phyloP scores from a whole-genome alignment of 129 eudicot species.

The Tagetes patula region DNA sequence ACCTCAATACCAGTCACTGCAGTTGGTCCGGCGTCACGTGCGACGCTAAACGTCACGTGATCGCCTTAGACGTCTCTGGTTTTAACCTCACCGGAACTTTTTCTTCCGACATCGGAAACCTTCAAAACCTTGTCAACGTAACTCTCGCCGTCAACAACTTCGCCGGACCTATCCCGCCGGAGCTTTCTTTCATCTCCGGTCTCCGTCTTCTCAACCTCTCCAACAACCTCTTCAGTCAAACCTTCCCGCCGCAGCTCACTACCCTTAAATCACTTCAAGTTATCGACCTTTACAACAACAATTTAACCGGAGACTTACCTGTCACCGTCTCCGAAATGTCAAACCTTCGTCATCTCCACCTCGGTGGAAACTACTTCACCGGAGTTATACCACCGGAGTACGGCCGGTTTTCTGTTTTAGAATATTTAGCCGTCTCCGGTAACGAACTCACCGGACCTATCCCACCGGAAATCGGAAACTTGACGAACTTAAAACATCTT shows the following conservation, averaged over 20 bases:
- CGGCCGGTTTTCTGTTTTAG: constrained; percentile 48
- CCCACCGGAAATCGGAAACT: constrained; percentile 67
- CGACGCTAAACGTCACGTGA: constrained; percentile 58
- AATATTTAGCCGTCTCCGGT: constrained; percentile 85
- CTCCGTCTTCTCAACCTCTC: constrained; percentile 73
- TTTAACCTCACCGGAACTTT: constrained; percentile 69
- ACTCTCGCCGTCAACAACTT: constrained; percentile 54
- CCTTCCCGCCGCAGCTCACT: constrained; percentile 54
- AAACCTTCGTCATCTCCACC: constrained; percentile 64
- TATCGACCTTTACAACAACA: constrained; percentile 82
- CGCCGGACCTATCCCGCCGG: constrained; percentile 67
- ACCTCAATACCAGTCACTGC: constrained; percentile 58
- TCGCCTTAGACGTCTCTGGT: constrained; percentile 49
- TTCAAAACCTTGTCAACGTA: constrained; percentile 48
- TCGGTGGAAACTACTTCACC: constrained; percentile 76
- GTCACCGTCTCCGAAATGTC: constrained; percentile 36
- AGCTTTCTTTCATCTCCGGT: constrained; percentile 47
- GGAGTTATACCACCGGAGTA: constrained; percentile 69
- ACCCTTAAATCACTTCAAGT: constrained; percentile 49
- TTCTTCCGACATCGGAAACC: constrained; percentile 52
- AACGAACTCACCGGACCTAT: constrained; percentile 73
- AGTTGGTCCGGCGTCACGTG: constrained; percentile 78
- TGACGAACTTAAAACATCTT: constrained; percentile 52
- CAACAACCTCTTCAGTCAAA: constrained; percentile 62
- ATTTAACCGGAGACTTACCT: constrained; percentile 69